These are phyloP conservation scores for Tubosaeta sp. DNA, from an alignment of 768 basidiomycete species.

Conservation along the genomic window DNA sequence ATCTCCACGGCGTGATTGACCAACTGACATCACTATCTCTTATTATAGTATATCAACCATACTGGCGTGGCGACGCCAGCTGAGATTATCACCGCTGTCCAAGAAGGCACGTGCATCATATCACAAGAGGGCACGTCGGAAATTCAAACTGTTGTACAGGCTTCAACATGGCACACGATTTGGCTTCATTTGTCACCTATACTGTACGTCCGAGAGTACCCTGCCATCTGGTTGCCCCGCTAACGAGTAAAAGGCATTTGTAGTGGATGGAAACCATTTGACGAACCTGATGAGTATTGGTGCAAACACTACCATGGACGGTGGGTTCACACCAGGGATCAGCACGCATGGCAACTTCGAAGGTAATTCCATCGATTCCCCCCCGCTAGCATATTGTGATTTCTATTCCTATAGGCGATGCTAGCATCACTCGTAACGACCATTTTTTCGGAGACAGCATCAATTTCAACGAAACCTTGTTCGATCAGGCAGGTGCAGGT, in stretches of 20 bases:
- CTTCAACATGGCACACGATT: slow-evolving; percentile 21
- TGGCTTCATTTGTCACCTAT: slow-evolving; percentile 20
- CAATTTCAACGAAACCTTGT: slow-evolving; percentile 22
- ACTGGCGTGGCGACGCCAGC: slow-evolving; percentile 20
- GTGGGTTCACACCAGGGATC: slow-evolving; percentile 12
- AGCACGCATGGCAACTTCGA: slow-evolving; percentile 23
- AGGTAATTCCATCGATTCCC: slow-evolving; percentile 3
- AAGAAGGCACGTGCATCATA: slow-evolving; percentile 13
- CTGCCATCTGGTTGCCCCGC: not conserved
- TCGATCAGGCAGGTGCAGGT: slow-evolving; percentile 9
- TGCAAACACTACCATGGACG: slow-evolving; percentile 14
- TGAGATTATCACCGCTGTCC: slow-evolving; percentile 21
- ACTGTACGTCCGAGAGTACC: slow-evolving; percentile 5
- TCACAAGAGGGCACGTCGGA: not conserved
- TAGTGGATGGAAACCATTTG: slow-evolving; percentile 25
- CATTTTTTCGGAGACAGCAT: slow-evolving; percentile 23
- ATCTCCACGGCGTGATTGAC: not conserved
- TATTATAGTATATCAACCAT: slow-evolving; percentile 17
- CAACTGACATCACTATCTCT: not conserved
- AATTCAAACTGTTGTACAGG: slow-evolving; percentile 3
- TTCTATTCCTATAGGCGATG: slow-evolving; percentile 14
- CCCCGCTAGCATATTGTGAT: not conserved
- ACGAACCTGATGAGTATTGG: slow-evolving; percentile 27
- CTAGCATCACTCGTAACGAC: slow-evolving; percentile 20
- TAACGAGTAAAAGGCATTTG: slow-evolving; percentile 18